Conservation (phyloP, 1,284 basidiomycete species). For the Anthracocystis walkeri region DNA sequence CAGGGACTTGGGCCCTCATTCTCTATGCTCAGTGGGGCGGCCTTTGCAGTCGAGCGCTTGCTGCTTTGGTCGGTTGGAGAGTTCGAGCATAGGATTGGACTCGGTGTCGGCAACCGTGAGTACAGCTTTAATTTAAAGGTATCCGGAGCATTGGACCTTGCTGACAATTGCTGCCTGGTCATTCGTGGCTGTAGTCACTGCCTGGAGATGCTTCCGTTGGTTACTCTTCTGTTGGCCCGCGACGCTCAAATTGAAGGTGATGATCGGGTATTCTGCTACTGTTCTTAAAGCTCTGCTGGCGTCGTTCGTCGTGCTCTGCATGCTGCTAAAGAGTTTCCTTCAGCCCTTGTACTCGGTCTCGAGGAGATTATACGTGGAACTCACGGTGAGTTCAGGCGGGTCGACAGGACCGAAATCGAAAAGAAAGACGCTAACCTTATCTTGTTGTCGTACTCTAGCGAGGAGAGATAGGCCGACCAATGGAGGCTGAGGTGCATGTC, state of each 20-base stretch:
- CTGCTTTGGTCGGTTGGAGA: slow-evolving; percentile 9
- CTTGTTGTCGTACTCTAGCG: neutral
- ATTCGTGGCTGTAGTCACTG: neutral
- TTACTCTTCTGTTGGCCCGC: slow-evolving; percentile 12
- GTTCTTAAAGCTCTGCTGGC: slow-evolving; percentile 12
- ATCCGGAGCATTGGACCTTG: neutral
- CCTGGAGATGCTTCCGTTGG: slow-evolving; percentile 18
- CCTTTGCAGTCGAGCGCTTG: slow-evolving; percentile 14
- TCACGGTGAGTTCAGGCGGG: neutral
- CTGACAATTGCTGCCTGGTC: neutral
- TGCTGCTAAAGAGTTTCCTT: slow-evolving; percentile 8
- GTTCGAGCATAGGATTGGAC: neutral
- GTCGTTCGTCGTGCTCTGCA: slow-evolving; percentile 1
- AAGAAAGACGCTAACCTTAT: neutral
- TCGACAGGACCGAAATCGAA: neutral
- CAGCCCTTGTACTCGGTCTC: slow-evolving; percentile 1
- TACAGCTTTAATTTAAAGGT: neutral
- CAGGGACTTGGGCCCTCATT: slow-evolving; percentile 1
- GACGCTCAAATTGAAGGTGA: slow-evolving; percentile 10
- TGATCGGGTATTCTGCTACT: neutral
- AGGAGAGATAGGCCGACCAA: neutral
- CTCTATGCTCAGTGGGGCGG: neutral
- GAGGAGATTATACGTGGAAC: neutral
- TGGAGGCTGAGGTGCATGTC: neutral
- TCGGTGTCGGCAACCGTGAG: slow-evolving; percentile 9